Conservation (phyloP, 2,329 filamentous ascomycete species). For the Sporothrix euskadiensis region DNA sequence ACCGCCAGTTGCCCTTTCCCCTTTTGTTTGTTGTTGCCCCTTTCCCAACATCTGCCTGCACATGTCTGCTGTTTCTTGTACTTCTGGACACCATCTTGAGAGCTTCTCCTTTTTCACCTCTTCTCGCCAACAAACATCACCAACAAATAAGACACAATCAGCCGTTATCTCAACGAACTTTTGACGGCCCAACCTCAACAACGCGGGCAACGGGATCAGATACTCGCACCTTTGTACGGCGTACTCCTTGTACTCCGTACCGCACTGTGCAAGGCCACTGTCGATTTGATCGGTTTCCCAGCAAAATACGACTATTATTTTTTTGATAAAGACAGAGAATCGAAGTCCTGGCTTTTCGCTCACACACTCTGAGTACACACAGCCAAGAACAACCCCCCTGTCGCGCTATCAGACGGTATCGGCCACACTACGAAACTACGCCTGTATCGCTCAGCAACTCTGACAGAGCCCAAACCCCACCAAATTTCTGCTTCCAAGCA, state of each 20-base stretch:
- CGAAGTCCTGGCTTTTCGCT: not conserved
- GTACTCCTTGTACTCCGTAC: conserved; percentile 3
- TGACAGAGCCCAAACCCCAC: not conserved
- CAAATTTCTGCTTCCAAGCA: not conserved
- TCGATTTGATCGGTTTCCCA: not conserved
- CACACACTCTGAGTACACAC: not conserved
- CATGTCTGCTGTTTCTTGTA: not conserved
- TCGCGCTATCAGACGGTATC: not conserved
- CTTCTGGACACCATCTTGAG: not conserved
- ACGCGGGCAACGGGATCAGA: not conserved
- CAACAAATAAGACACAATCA: not conserved
- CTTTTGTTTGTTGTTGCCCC: not conserved
- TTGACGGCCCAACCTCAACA: not conserved
- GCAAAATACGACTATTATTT: not conserved
- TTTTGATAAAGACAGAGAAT: not conserved
- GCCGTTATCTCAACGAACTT: not conserved
- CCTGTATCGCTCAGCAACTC: not conserved
- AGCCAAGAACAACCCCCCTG: conserved; percentile 5
- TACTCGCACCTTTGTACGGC: conserved; percentile 4
- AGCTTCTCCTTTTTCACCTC: not conserved
- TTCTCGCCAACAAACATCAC: not conserved
- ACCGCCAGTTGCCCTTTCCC: not conserved
- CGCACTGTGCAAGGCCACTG: conserved; percentile 8
- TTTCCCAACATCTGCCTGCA: not conserved
- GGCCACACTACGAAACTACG: not conserved